phyloP scores from a whole-genome alignment of 148 eudicot genomes.

The Rhododendron vialii region DNA sequence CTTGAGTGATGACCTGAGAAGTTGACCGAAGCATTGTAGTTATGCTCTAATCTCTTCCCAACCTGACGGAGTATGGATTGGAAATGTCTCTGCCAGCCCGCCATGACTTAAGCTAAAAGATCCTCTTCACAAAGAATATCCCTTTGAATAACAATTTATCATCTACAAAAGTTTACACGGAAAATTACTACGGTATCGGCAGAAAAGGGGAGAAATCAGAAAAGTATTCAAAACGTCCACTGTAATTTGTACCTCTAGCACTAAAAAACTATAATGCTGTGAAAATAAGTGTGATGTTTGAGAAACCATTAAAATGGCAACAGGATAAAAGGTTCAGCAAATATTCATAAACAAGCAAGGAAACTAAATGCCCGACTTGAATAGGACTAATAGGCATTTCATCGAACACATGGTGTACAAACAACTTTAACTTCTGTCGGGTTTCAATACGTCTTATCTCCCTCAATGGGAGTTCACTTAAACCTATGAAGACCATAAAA shows the following conservation, averaged over 20 bases:
- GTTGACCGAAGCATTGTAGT: slow-evolving; percentile 21
- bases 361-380: no score
- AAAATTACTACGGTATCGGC: not conserved
- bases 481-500: not conserved
- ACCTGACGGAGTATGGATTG: slow-evolving; percentile 38
- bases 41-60: slow-evolving; percentile 49
- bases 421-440: not conserved
- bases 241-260: not conserved
- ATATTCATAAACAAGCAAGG: not conserved
- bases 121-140: slow-evolving; percentile 3
- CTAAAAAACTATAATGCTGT: not conserved
- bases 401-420: slow-evolving; percentile 1
- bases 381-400: not conserved
- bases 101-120: slow-evolving; percentile 24
- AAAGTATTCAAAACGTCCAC: not conserved
- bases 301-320: not conserved
- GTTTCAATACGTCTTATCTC: not conserved
- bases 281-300: not conserved
- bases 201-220: not conserved
- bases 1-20: slow-evolving; percentile 25
- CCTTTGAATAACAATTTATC: not conserved
- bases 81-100: slow-evolving; percentile 71
- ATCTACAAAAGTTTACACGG: slow-evolving; percentile 3
- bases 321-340: not conserved
- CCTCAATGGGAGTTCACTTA: not conserved